Percentiles rank a stretch among this genome's conserved stretches.
Evolutionary conservation across 129 eudicot species (phyloP).

Genomic region (Flaveria bidentis): DNA sequence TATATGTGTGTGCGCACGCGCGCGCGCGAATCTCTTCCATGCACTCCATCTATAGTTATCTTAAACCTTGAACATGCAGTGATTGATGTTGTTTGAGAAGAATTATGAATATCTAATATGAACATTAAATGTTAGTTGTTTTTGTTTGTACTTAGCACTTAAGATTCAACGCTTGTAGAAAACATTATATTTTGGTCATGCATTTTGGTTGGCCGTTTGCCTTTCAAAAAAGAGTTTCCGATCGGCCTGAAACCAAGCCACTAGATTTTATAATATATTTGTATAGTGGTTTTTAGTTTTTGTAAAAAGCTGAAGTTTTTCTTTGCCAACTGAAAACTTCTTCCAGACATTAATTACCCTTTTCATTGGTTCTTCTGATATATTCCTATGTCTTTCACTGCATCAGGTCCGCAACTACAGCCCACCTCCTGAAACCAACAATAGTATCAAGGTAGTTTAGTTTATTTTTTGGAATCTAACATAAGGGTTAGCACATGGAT

Average conservation of each 20-base stretch:
- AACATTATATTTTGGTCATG: not conserved
- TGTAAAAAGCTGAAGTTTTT: not conserved
- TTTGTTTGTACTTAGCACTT: not conserved
- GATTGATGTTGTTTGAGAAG: not conserved
- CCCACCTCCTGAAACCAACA: constrained; percentile 77
- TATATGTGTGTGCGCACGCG: not conserved
- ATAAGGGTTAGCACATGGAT: not conserved
- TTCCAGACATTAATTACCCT: not conserved
- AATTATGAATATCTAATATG: not conserved
- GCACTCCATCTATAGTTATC: not conserved
- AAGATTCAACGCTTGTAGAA: not conserved
- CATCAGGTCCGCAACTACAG: constrained; percentile 76
- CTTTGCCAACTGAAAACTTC: not conserved
- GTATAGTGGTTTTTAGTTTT: not conserved
- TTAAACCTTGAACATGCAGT: not conserved
- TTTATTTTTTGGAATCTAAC: not conserved
- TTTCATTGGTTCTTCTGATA: constrained; percentile 7
- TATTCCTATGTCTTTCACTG: not conserved
- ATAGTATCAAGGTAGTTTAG: constrained; percentile 66
- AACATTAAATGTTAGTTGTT: not conserved
- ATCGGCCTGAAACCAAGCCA: not conserved
- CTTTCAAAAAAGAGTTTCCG: too few relatives aligned
- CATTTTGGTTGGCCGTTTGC: not conserved
- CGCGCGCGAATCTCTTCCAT: not conserved
- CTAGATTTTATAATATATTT: not conserved